Percentiles rank a stretch among this genome's conserved stretches.
phyloP scores from a whole-genome alignment of 2,329 filamentous ascomycete genomes.

The Ceratocystis diversiconidia region DNA sequence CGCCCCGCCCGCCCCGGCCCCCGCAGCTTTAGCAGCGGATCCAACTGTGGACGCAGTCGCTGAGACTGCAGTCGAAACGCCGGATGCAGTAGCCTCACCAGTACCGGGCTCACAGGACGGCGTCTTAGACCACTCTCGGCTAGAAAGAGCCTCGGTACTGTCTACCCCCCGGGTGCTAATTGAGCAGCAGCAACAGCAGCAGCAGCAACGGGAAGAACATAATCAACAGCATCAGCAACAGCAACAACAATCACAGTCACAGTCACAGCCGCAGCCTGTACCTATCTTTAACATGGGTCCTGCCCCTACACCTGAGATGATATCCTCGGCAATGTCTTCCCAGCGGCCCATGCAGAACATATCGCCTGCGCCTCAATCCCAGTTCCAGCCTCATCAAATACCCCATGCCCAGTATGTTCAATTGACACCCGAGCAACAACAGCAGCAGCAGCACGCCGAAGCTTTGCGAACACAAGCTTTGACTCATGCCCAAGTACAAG shows the following conservation, averaged over 20 bases:
- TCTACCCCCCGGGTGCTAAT: background rate
- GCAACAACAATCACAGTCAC: background rate
- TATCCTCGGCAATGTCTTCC: conserved; percentile 6
- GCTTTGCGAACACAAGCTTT: conserved; percentile 8
- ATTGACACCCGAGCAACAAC: conserved; percentile 4
- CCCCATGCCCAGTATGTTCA: conserved; percentile 5
- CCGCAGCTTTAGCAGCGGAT: background rate
- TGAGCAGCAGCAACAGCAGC: background rate
- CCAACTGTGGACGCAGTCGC: background rate
- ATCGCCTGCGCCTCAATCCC: background rate
- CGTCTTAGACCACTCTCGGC: background rate
- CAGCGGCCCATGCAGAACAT: conserved; percentile 3
- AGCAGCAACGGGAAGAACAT: background rate
- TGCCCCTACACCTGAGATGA: conserved; percentile 8
- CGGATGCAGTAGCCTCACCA: background rate
- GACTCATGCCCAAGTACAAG: conserved; percentile 8
- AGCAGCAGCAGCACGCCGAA: conserved; percentile 9
- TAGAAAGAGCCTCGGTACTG: background rate
- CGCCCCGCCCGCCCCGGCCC: background rate
- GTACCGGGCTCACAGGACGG: background rate
- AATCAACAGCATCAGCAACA: background rate
- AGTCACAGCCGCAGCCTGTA: background rate
- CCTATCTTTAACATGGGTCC: background rate
- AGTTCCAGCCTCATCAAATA: background rate
- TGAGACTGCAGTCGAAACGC: background rate